Conservation (phyloP, 768 basidiomycete species). For the Auriscalpium vulgare region DNA sequence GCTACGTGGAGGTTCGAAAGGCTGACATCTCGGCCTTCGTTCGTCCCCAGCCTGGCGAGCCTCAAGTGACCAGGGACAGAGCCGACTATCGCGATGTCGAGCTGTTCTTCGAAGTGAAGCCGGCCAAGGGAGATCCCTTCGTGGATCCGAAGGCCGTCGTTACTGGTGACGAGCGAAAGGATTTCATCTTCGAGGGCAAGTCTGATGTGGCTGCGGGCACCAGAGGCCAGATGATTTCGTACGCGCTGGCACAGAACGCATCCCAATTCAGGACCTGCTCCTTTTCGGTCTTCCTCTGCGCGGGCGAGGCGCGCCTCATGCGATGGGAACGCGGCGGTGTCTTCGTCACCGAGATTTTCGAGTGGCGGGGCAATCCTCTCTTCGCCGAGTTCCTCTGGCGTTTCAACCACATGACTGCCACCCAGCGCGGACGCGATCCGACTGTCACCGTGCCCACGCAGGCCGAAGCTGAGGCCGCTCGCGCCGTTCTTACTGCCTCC, state of each 20-base stretch:
- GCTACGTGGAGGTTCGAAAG: no score
- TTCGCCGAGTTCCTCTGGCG: neutral
- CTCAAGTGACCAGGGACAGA: no score
- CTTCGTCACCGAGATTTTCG: neutral
- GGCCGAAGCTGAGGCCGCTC: no score
- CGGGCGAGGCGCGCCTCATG: neutral
- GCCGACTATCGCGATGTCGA: no score
- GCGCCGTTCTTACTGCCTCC: no score
- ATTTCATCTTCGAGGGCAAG: neutral
- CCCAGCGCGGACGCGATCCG: neutral
- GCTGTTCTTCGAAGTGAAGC: no score
- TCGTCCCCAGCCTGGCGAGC: no score
- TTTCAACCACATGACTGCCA: neutral
- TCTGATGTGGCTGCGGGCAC: neutral
- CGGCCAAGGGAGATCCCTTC: no score
- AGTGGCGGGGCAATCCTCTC: neutral
- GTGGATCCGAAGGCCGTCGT: no score
- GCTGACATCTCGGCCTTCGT: no score
- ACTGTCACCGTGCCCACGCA: neutral
- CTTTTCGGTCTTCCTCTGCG: neutral
- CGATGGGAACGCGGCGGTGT: neutral
- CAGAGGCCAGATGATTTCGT: neutral
- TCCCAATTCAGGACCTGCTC: neutral
- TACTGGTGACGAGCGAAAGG: neutral
- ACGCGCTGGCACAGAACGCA: neutral